Base-by-base conservation (phyloP, 768 basidiomycete genomes). In the Boletus tomentosulus region DNA sequence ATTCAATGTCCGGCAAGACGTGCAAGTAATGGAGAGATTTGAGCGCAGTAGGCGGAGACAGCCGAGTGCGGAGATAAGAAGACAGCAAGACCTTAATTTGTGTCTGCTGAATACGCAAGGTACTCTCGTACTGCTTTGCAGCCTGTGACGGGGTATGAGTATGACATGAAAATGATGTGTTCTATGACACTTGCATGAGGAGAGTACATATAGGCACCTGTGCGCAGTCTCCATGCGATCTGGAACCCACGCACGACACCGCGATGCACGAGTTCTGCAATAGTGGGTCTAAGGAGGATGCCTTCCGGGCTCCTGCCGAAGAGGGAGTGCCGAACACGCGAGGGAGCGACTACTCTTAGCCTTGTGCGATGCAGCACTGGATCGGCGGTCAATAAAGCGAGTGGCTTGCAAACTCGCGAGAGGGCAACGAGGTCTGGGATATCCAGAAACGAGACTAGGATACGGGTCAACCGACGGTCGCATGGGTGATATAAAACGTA, bases 181-280 rank as follows among this genome's bases (percentile, higher is more conserved):
- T 33, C 25, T 28, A 52, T 22, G 44, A 30, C 24, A 62, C 67
- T 63, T 68, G 85, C 88, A 48, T 75, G 75, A 9, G 76, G 72
- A 35, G 85, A 84, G 61, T 83, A 81, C 48, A 88, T 75, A 62
- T 90, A 90, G 34, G 68, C 63, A 24, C 88, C 87, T 57, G 75
- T 74, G 60, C 85, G 79, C 82, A 84, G 87, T 54, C 80, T 73
- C 56, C 85, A 69, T 63, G 85, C 85, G 41, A 89, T 77, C 12
- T 78, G 79, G 42, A 87, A 68, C 2, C 87, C 87, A 19, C 81
- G 81, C 54, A 89, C 80, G 52, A 90, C 85, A 27, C 84, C 81
- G 38, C 88, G 75, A 37, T 85, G 84, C 6, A 86, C 80, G 28
- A 89, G 75, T 46, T 90, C 86, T 13, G 74, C 74, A 3, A 88